Evolutionary conservation across 306 rosid genomes (phyloP).

Genomic region (Lotus japonicus): DNA sequence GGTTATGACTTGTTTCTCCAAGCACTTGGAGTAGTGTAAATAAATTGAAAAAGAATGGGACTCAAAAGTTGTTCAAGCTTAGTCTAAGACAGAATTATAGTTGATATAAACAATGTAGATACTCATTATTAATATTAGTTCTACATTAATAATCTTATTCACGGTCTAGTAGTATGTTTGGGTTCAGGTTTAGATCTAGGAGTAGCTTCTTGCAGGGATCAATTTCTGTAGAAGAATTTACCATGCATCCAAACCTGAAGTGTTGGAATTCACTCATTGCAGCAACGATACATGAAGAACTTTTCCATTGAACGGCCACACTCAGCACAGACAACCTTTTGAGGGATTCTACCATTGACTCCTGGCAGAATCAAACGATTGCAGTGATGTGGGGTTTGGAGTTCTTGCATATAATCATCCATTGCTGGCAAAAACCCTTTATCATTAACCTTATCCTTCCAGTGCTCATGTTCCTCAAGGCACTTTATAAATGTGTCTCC

Average conservation of each 20-base stretch:
- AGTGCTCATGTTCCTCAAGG: conserved; percentile 12
- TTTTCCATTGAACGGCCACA: conserved; percentile 38
- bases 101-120: too few relatives aligned
- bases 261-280: conserved; percentile 19
- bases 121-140: not conserved
- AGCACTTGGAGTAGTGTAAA: too few relatives aligned
- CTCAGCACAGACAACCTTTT: conserved; percentile 31
- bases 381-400: conserved; percentile 34
- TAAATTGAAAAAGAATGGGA: too few relatives aligned
- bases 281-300: conserved; percentile 42
- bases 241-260: too few relatives aligned
- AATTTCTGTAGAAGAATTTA: too few relatives aligned
- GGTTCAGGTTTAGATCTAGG: too few relatives aligned
- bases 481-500: conserved; percentile 22
- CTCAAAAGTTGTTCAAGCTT: too few relatives aligned
- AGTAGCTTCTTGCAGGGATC: too few relatives aligned
- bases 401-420: conserved; percentile 20
- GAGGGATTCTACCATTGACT: conserved; percentile 14
- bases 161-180: not conserved
- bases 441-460: conserved; percentile 26
- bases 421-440: conserved; percentile 28
- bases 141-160: not conserved
- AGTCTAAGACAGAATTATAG: too few relatives aligned
- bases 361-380: conserved; percentile 33
- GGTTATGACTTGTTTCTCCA: too few relatives aligned